Evolutionary conservation across 2,329 filamentous ascomycete genomes (phyloP), one percentile per base, ranked within the genome.

Genomic region (Penicillium janthinellum): DNA sequence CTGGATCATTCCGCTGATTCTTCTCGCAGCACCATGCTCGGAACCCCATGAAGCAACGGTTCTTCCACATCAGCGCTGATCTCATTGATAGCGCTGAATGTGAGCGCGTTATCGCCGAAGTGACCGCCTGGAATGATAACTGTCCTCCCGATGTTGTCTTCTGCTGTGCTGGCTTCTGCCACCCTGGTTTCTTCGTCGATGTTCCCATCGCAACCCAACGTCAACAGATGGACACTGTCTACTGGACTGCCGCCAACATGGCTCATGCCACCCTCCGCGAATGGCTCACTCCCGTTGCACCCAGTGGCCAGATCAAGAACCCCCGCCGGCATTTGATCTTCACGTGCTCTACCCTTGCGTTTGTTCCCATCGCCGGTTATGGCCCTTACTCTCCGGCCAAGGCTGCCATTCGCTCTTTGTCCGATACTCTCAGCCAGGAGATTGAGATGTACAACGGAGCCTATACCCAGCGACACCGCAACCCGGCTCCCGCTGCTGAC

Each of bases 171-270:
- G 94, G 94, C 61, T 82, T 85, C 64, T 85, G 90, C 5, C 83
- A 81, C 15, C 93, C 93, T 0, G 83, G 86, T 38, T 88, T 96
- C 62, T 96, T 94, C 79, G 76, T 90, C 65, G 90, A 96, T 62
- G 87, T 86, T 41, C 83, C 89, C 8, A 80, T 91, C 54, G 79
- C 87, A 7, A 84, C 84, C 11, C 80, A 92, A 65, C 85, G 89
- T 44, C 81, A 83, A 64, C 91, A 96, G 75, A 96, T 96, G 91
- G 91, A 96, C 71, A 85, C 94, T 67, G 94, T 97, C 78, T 98
- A 91, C 80, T 96, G 89, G 84, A 90, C 91, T 51, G 87, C 88
- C 34, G 89, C 89, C 42, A 95, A 96, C 74, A 90, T 96, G 78
- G 89, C 92, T 39, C 92, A 96, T 73, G 88, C 91, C 20, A 86